Evolutionary conservation across 2,329 filamentous ascomycete genomes (phyloP), one percentile per base, ranked within the genome.

Genomic region (Diaporthe caulivora): DNA sequence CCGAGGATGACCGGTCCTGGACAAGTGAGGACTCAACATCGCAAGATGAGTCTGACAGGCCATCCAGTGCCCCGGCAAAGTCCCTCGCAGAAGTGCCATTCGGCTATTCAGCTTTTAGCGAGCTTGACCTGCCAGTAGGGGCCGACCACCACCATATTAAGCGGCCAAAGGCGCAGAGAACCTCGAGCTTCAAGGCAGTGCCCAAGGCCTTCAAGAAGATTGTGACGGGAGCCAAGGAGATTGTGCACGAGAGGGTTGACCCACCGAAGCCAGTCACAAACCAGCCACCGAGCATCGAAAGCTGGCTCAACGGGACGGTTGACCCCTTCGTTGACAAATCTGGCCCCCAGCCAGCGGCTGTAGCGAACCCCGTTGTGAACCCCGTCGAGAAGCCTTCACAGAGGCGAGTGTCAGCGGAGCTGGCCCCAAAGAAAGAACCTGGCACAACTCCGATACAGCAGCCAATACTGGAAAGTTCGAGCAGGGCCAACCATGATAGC

Each of bases 51-150:
- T 86, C 84, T 2, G 80, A 83, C 9, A 78, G 81, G n/a, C 83
- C 82, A 10, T 85, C 85, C 2, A 87, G 81, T 51, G 77, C 82
- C 10, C 80, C 86, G 5, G 85, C 84, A 44, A 90, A 90, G 76
- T 88, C 88, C 2, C 78, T 92, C 44, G 89, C 89, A 21, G 90
- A 92, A 49, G 89, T 92, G 64, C 90, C 90, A 0, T 88, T 92
- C 78, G 91, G 91, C 8, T 89, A 89, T 75, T 92, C 91, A 24
- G 91, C 91, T n/a, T 92, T 92, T 76, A 92, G 89, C 76, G 90
- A 90, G 77, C 83, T 92, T 9, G 90, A 92, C 70, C 80, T 92
- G 1, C 86, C 90, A 0, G 78, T 87, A 1, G 84, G 85, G 26
- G 85, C 85, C 8, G 83, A 87, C 70, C 82, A 85, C n/a, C 81